Conservation (phyloP, 495 filamentous ascomycete genomes). For the Penicillium salamii region DNA sequence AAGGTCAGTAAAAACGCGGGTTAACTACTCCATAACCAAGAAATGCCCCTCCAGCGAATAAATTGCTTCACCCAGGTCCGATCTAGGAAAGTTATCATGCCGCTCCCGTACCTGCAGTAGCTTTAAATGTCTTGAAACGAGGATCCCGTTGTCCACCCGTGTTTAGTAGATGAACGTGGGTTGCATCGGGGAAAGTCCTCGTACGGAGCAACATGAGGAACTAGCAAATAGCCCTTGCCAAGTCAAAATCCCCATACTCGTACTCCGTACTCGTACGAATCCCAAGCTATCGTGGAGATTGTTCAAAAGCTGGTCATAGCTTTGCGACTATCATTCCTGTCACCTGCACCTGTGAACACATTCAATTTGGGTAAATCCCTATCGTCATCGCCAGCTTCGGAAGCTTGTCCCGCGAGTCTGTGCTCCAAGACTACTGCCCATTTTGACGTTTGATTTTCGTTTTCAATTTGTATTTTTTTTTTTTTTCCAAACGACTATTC, state of each 20-base stretch:
- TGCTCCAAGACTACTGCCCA: background rate
- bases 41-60: background rate
- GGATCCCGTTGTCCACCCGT: background rate
- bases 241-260: background rate
- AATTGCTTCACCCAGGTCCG: background rate
- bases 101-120: constrained; percentile 19
- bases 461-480: too few relatives aligned
- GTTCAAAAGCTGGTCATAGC: background rate
- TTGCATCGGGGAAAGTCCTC: background rate
- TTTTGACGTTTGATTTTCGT: background rate
- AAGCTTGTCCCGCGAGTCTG: background rate
- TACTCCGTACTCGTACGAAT: too few relatives aligned
- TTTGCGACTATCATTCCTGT: background rate
- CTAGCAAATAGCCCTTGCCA: too few relatives aligned
- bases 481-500: too few relatives aligned
- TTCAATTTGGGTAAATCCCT: background rate
- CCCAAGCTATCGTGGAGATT: background rate
- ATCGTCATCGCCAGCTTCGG: background rate
- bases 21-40: too few relatives aligned
- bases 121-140: constrained; percentile 11
- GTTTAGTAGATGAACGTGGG: constrained; percentile 21
- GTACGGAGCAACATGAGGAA: too few relatives aligned
- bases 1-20: background rate
- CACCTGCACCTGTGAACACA: background rate
- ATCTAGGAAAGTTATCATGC: constrained; percentile 6